Conservation (phyloP, 192 early-diverging fungal genomes). For the Linnemannia exigua region DNA sequence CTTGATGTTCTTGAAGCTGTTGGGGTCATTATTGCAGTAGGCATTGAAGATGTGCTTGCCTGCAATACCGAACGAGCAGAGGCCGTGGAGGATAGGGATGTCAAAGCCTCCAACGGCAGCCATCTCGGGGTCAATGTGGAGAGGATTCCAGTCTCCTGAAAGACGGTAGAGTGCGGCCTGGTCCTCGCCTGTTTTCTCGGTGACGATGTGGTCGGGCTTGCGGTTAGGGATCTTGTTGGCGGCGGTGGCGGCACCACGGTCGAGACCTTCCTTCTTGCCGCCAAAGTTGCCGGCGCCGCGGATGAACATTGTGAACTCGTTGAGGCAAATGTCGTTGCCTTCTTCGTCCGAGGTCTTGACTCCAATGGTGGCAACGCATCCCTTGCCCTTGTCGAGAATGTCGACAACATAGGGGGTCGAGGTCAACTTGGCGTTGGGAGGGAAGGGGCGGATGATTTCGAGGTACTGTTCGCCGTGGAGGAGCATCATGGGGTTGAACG, state of each 20-base stretch:
- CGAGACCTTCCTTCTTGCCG: constrained; percentile 73
- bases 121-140: constrained; percentile 97
- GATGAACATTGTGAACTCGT: constrained; percentile 92
- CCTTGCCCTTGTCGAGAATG: constrained; percentile 97
- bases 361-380: constrained; percentile 81
- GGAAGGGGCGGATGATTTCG: constrained; percentile 83
- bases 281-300: constrained; percentile 92
- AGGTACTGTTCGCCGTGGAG: constrained; percentile 98
- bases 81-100: constrained; percentile 95
- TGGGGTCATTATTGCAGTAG: constrained; percentile 75
- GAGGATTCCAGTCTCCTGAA: constrained; percentile 93
- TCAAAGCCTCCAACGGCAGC: constrained; percentile 92
- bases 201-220: constrained; percentile 80
- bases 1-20: constrained; percentile 84
- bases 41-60: constrained; percentile 85
- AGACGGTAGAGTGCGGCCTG: constrained; percentile 96
- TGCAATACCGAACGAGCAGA: constrained; percentile 91
- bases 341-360: constrained; percentile 80
- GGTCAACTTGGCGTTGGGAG: constrained; percentile 82
- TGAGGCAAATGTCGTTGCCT: constrained; percentile 80
- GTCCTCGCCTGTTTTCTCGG: constrained; percentile 87
- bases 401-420: constrained; percentile 84
- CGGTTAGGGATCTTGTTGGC: constrained; percentile 83
- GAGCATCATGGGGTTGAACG: constrained; percentile 93
- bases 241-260: constrained; percentile 85